Conservation (phyloP, 345 rosid species). For the Murraya koenigii region DNA sequence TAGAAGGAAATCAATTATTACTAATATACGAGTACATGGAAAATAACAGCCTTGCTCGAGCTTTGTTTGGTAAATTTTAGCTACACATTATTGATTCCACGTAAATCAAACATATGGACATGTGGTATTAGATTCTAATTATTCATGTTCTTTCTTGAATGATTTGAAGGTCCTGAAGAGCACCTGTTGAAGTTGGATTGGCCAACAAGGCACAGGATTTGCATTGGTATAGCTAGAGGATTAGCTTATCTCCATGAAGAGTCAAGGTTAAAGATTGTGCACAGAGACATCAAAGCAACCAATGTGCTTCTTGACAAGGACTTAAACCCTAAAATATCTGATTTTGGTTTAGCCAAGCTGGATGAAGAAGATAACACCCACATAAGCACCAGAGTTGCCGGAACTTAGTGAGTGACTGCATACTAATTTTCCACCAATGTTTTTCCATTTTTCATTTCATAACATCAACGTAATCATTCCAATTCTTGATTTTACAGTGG, state of each 20-base stretch:
- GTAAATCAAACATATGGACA: neutral
- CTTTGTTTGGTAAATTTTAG: constrained; percentile 50
- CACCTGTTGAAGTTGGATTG: constrained; percentile 49
- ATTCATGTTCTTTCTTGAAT: neutral
- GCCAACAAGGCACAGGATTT: constrained; percentile 58
- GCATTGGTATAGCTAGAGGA: constrained; percentile 70
- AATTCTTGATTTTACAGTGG: constrained; percentile 24
- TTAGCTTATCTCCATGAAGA: constrained; percentile 69
- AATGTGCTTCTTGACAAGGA: constrained; percentile 62
- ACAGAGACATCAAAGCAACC: constrained; percentile 70
- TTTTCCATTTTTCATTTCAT: neutral
- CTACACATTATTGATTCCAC: neutral
- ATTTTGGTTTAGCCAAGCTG: constrained; percentile 71
- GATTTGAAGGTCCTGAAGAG: constrained; percentile 38
- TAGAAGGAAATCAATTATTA: constrained; percentile 56
- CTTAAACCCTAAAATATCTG: constrained; percentile 58
- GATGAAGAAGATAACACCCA: constrained; percentile 68
- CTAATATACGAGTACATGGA: constrained; percentile 72
- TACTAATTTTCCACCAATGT: neutral
- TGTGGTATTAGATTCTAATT: neutral
- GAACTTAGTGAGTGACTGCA: constrained; percentile 47
- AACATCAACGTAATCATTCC: neutral
- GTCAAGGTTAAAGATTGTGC: constrained; percentile 63
- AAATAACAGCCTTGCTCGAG: constrained; percentile 62
- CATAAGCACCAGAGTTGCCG: constrained; percentile 66